Conservation (phyloP, 805 yeast species). For the Danielozyma ontarioensis region DNA sequence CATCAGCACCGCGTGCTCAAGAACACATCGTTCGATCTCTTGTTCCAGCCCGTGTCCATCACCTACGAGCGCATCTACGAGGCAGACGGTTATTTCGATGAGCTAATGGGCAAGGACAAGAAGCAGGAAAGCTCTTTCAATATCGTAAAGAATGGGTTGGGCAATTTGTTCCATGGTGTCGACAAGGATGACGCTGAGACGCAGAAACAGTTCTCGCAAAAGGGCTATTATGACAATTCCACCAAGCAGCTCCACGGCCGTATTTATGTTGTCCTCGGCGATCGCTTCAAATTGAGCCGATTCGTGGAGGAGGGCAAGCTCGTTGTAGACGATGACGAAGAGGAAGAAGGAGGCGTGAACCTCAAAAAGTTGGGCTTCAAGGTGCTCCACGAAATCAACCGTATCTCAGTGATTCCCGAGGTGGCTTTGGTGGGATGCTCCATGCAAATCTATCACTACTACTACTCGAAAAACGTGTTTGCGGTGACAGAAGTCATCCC, state of each 20-base stretch:
- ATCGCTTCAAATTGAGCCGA: conserved; percentile 23
- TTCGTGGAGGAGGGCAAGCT: conserved; percentile 13
- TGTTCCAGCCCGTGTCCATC: conserved; percentile 50
- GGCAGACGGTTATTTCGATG: conserved; percentile 48
- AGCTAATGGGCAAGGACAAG: conserved; percentile 54
- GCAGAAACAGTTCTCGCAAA: conserved; percentile 4
- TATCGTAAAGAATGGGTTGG: conserved; percentile 31
- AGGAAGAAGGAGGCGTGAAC: conserved; percentile 11
- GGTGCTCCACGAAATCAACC: conserved; percentile 48
- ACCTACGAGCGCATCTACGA: conserved; percentile 60
- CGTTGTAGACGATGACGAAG: conserved; percentile 4
- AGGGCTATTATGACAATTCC: conserved; percentile 26
- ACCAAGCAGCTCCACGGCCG: conserved; percentile 28
- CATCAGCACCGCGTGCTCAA: conserved; percentile 24
- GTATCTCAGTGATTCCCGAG: conserved; percentile 47
- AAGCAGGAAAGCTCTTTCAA: conserved; percentile 44
- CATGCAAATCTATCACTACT: conserved; percentile 12
- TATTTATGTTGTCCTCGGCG: conserved; percentile 32
- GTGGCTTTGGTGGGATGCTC: conserved; percentile 47
- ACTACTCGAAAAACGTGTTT: conserved; percentile 6
- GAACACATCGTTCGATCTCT: conserved; percentile 23
- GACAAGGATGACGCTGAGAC: conserved; percentile 4
- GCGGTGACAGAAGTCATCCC: conserved; percentile 9
- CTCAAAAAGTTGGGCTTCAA: conserved; percentile 51
- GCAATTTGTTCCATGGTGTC: conserved; percentile 18